Base-by-base conservation (phyloP, 2,329 filamentous ascomycete genomes). In the Nemania sp. region DNA sequence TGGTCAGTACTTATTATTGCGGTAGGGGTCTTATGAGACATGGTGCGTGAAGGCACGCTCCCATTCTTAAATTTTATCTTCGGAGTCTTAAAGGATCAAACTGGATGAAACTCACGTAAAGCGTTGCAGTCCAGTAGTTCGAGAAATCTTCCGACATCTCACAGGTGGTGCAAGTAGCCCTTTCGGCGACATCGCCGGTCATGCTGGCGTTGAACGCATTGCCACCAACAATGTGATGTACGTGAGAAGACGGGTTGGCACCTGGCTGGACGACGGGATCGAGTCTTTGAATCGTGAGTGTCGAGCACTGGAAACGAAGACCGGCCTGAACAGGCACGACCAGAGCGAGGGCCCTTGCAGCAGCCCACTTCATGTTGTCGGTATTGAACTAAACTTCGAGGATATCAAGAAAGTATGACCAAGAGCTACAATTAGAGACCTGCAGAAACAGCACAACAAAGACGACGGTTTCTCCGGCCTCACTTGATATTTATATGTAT, bases 101-200 rank as follows among this genome's bases (percentile, higher is more conserved):
- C 22, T 12, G 37, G 22, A 6, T 9, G 22, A n/a, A 41, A 41
- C 37, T 41, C 37, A 41, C 37, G 23, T 43, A 50, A 22, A 50
- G 48, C 5, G 53, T 17, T 8, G 53, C 53, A 9, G 53, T 65
- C 64, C 64, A 65, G 31, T 66, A 66, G 31, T 66, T 66, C 28
- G 58, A 61, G 24, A 65, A 61, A 48, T 66, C 62, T 26, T 65
- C 62, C 3, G 60, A 26, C 54, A 62, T 61, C 24, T 63, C 54
- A 43, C 62, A 64, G n/a, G 62, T 64, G 8, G 64, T 66, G 42
- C 64, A 66, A 22, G 60, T 59, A 20, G 57, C 57, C 41, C 54
- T 48, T 4, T 26, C 1, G 14, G 52, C 31, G 7, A 56, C 52
- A 44, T 56, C 56, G 4, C 58, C 56, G 12, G 12, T 5, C 56